These are phyloP conservation scores for Ploettnerulaceae sp. DNA, from an alignment of 2,329 filamentous ascomycete genomes.

Conservation along the genomic window DNA sequence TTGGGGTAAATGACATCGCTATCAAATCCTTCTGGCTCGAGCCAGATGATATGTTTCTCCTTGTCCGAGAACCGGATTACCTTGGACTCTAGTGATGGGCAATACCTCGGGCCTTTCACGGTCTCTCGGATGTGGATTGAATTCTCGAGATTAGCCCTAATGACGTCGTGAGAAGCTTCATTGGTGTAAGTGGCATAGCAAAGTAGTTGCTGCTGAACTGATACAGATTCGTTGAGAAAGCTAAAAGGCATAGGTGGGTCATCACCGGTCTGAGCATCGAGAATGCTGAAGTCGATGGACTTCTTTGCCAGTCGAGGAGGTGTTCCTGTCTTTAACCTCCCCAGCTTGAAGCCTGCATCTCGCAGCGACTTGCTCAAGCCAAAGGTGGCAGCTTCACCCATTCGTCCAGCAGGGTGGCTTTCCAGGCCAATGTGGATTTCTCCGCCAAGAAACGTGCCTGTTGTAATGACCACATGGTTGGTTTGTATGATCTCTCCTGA, in stretches of 20 bases:
- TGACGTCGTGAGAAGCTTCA: constrained; percentile 71
- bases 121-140: constrained; percentile 95
- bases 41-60: constrained; percentile 82
- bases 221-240: constrained; percentile 74
- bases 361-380: constrained; percentile 86
- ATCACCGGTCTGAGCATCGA: constrained; percentile 76
- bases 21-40: constrained; percentile 92
- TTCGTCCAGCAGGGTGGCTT: constrained; percentile 77
- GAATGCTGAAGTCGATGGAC: constrained; percentile 70
- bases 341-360: constrained; percentile 83
- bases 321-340: constrained; percentile 91
- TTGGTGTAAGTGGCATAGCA: constrained; percentile 90
- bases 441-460: constrained; percentile 89
- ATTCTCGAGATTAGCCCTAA: constrained; percentile 87
- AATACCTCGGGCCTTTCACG: constrained; percentile 90
- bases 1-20: constrained; percentile 92
- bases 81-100: constrained; percentile 92
- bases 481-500: constrained; percentile 80
- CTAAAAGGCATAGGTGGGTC: constrained; percentile 86
- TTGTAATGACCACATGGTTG: constrained; percentile 84
- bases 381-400: constrained; percentile 90
- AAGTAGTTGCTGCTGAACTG: constrained; percentile 75
- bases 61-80: constrained; percentile 82
- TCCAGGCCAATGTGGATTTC: constrained; percentile 95
- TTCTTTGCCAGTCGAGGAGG: constrained; percentile 79